Conservation (phyloP, 441 rosid genomes). For the Gossypium schwendimanii region DNA sequence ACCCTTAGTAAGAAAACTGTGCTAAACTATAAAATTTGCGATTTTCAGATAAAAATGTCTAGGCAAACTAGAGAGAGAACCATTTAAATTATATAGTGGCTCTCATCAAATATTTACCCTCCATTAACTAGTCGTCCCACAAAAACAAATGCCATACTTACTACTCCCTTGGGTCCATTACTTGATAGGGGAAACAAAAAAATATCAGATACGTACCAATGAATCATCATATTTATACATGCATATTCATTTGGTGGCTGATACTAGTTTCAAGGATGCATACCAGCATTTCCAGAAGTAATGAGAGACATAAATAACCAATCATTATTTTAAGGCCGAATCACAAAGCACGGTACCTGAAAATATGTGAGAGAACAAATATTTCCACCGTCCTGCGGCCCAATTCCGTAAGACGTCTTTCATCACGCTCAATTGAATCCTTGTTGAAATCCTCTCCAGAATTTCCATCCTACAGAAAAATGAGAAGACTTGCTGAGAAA, state of each 20-base stretch:
- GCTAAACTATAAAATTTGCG: background rate
- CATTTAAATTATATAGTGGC: background rate
- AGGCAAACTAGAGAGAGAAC: background rate
- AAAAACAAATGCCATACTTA: background rate
- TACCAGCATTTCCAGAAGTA: conserved; percentile 3
- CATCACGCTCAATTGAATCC: conserved; percentile 78
- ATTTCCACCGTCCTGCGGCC: conserved; percentile 90
- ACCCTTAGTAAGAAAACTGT: background rate
- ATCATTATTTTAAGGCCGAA: background rate
- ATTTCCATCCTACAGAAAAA: conserved; percentile 57
- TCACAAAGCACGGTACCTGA: conserved; percentile 44
- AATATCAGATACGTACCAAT: background rate
- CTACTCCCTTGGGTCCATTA: background rate
- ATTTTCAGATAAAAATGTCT: background rate
- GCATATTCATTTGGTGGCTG: background rate
- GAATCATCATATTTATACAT: background rate
- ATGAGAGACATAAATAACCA: background rate
- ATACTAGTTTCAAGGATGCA: background rate
- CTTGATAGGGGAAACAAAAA: background rate
- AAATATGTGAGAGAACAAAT: conserved; percentile 85
- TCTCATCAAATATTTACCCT: background rate
- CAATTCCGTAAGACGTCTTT: conserved; percentile 82
- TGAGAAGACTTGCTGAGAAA: conserved; percentile 6
- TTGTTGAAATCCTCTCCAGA: conserved; percentile 73
- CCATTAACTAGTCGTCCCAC: background rate